Percentiles rank a stretch among this genome's conserved stretches.
These are phyloP conservation scores for Copromyces sp. DNA, from an alignment of 495 filamentous ascomycete species.

Conservation along the genomic window DNA sequence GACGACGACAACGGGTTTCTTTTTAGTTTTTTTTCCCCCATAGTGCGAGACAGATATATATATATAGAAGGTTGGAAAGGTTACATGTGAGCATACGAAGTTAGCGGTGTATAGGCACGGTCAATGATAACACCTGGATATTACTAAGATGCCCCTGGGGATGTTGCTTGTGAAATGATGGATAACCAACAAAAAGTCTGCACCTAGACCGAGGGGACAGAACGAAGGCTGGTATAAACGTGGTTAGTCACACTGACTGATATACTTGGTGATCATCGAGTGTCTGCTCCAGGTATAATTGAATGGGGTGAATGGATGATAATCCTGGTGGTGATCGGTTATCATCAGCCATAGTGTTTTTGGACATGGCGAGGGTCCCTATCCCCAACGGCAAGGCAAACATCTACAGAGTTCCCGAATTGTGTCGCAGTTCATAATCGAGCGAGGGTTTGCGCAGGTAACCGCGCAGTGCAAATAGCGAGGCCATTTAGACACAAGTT, in stretches of 20 bases:
- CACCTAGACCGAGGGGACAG: neutral
- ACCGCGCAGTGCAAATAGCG: neutral
- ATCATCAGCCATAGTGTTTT: neutral
- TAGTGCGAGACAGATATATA: neutral
- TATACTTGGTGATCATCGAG: neutral
- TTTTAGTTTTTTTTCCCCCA: neutral
- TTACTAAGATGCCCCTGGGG: neutral
- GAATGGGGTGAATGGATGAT: neutral
- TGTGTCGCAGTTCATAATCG: too few relatives aligned
- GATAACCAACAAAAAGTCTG: neutral
- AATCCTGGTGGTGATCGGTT: neutral
- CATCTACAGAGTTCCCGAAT: too few relatives aligned
- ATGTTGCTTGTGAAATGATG: neutral
- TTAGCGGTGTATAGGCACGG: neutral
- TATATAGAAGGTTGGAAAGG: neutral
- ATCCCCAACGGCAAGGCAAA: too few relatives aligned
- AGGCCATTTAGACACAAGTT: neutral
- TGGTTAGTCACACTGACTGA: neutral
- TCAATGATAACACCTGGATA: neutral
- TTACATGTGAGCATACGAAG: neutral
- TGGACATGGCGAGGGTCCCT: too few relatives aligned
- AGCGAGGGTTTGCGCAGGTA: neutral
- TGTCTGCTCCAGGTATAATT: neutral
- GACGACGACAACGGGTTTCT: neutral
- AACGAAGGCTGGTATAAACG: neutral